A percentile compares a stretch with the other conserved stretches of the same genome.
Conservation (phyloP, 306 rosid genomes). For the Ochetophila trinervis region DNA sequence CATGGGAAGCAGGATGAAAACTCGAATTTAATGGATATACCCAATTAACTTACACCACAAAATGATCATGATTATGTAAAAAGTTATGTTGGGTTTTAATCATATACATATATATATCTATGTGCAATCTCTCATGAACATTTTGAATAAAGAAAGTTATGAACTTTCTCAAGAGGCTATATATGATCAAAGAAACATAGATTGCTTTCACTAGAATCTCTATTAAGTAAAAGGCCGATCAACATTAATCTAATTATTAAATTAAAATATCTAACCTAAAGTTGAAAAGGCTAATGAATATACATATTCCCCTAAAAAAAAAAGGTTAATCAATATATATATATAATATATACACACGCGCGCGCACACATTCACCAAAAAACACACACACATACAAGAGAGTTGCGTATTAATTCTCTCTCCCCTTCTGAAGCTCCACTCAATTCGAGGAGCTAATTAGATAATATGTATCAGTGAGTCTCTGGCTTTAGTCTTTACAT, state of each 20-base stretch:
- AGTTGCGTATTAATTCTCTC: not conserved
- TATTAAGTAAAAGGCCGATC: not conserved
- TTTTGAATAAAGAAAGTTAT: not conserved
- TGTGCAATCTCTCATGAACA: not conserved
- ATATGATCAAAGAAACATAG: too few species aligned
- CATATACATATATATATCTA: not conserved
- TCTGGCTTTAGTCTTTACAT: slow-evolving; percentile 10
- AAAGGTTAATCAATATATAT: not conserved
- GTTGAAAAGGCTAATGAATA: slow-evolving; percentile 4
- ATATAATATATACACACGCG: too few species aligned
- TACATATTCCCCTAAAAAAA: too few species aligned
- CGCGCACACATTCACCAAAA: too few species aligned
- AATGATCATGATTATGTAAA: not conserved
- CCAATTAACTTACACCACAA: too few species aligned
- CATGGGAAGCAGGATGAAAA: too few species aligned
- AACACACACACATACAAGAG: not conserved
- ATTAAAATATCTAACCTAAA: slow-evolving; percentile 13
- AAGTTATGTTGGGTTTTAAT: not conserved
- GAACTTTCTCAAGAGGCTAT: slow-evolving; percentile 10
- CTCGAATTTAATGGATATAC: too few species aligned
- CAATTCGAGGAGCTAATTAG: slow-evolving; percentile 15
- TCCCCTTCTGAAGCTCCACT: slow-evolving; percentile 22
- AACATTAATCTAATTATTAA: not conserved
- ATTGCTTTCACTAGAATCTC: too few species aligned
- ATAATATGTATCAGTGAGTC: not conserved